phyloP scores from a whole-genome alignment of 129 eudicot genomes.

The Helianthus annuus region HanXRQr2.0-SUNRISE NC_035443.2:80136477-80136976 shows the following conservation, averaged over 20 bases:
- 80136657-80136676: conserved; percentile 46
- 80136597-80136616: conserved; percentile 47
- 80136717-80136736: neutral
- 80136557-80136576: neutral
- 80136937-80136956: conserved; percentile 64
- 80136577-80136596: conserved; percentile 47
- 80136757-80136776: conserved; percentile 20
- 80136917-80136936: neutral
- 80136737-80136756: neutral
- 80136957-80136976: conserved; percentile 48
- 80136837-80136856: conserved; percentile 77
- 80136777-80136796: conserved; percentile 94
- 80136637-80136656: conserved; percentile 88
- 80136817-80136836: conserved; percentile 60
- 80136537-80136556: conserved; percentile 4
- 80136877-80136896: conserved; percentile 20
- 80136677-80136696: conserved; percentile 67
- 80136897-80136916: conserved; percentile 2
- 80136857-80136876: conserved; percentile 43
- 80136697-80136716: conserved; percentile 75
- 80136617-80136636: conserved; percentile 62
- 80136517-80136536: neutral
- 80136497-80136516: conserved; percentile 44
- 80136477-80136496: conserved; percentile 52
- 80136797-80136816: conserved; percentile 84